phyloP scores from a whole-genome alignment of 331 rosid genomes.

The Saraca asoca region DNA sequence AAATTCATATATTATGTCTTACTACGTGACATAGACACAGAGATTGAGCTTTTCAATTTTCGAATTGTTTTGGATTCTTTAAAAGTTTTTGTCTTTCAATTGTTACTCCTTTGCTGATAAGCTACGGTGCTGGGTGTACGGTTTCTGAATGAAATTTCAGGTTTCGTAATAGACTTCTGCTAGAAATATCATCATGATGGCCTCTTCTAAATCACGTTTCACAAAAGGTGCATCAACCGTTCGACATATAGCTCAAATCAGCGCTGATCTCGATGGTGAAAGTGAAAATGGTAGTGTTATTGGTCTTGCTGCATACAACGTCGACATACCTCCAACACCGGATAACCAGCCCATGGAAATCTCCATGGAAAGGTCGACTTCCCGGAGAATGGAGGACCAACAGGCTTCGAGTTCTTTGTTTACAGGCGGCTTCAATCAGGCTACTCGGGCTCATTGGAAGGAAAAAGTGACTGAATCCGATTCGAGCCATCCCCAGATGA shows the following conservation, averaged over 20 bases:
- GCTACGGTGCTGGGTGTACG: neutral
- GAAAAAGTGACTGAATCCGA: conserved; percentile 72
- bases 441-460: conserved; percentile 63
- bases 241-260: conserved; percentile 35
- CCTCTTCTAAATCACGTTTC: conserved; percentile 22
- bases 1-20: neutral
- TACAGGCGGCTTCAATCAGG: conserved; percentile 64
- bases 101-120: neutral
- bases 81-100: conserved; percentile 11
- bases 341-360: conserved; percentile 59
- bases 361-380: conserved; percentile 52
- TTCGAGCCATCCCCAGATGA: conserved; percentile 78
- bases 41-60: neutral
- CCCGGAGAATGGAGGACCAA: conserved; percentile 65
- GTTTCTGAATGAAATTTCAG: conserved; percentile 32
- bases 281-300: conserved; percentile 38
- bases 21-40: conserved; percentile 1
- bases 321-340: conserved; percentile 58
- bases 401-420: conserved; percentile 65
- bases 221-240: conserved; percentile 34
- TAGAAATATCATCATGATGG: conserved; percentile 20
- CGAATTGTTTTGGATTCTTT: neutral
- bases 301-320: conserved; percentile 47
- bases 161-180: neutral
- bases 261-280: conserved; percentile 55